Base-by-base conservation (phyloP, 306 rosid species). In the Erythrophleum fordii region DNA sequence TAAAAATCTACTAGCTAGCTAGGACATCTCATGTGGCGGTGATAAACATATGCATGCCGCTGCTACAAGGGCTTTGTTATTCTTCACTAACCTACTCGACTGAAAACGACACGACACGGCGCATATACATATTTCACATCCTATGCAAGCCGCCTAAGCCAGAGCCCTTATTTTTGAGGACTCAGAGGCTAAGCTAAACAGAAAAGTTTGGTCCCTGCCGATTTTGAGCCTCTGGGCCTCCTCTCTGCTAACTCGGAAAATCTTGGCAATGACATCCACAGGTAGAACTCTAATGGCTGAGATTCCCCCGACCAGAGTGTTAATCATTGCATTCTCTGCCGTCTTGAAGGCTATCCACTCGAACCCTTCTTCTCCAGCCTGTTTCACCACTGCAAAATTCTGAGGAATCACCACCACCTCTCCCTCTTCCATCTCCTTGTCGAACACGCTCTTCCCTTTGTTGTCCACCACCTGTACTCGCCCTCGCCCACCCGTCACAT, bases 311-410 rank as follows among this genome's bases (percentile, higher is more conserved):
- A 83, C 93, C 14, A 89, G 56, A 14, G 87, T 79, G 81, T 18
- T 83, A 8, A 83, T 62, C 69, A 73, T 39, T 3, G 91, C 91
- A 7, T 58, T 35, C 60, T 89, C 91, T 44, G 85, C 75, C 0
- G 91, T 89, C 82, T 83, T 89, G 79, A 89, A 87, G 1, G 89
- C 48, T 8, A 87, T 56, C 87, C 86, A 87, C 60, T 89, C 89
- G 68, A 85, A 87, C 28, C 91, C 89, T 46, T 81, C 86, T 3
- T 72, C 20, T 25, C 81, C 53, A 0, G 90, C 90, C 26, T 58
- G 56, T 29, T 80, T 72, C 52, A 80, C 77, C 9, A 86, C 28
- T 3, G 72, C 90, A 52, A 74, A 86, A 76, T 80, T 82, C 65
- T 89, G 92, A 12, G 92, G 90, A 26, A 86, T 80, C n/a, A 77